A percentile compares a stretch with the other conserved stretches of the same genome.
Conservation (phyloP, 2,329 filamentous ascomycete species). For the Elsinoe arachidis region DNA sequence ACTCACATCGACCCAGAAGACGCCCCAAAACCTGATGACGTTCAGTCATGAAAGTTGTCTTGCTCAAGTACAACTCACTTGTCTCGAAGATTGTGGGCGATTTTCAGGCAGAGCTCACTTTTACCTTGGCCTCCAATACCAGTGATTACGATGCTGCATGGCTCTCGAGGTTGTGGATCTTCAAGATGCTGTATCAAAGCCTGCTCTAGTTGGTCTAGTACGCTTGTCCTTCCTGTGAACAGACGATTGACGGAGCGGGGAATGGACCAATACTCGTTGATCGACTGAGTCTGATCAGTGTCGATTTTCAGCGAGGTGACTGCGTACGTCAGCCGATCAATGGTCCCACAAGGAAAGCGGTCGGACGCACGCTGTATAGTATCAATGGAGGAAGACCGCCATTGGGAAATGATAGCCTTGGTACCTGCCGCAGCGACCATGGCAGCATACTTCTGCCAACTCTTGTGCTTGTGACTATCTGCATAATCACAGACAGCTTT, state of each 20-base stretch:
- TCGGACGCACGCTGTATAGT: too few relatives aligned
- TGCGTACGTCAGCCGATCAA: too few relatives aligned
- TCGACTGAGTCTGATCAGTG: not conserved
- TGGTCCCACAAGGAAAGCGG: too few relatives aligned
- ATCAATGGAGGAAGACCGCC: not conserved
- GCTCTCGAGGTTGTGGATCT: not conserved
- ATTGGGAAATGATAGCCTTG: not conserved
- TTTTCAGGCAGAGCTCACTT: slow-evolving; percentile 21
- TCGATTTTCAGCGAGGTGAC: too few relatives aligned
- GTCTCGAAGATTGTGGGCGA: not conserved
- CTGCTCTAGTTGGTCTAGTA: not conserved
- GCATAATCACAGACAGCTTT: slow-evolving; percentile 19
- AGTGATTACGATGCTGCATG: slow-evolving; percentile 21
- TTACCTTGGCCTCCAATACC: slow-evolving; percentile 27
- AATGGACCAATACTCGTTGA: not conserved
- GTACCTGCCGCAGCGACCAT: slow-evolving; percentile 16
- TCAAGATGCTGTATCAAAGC: not conserved
- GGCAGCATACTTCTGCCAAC: slow-evolving; percentile 17
- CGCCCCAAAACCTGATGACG: slow-evolving; percentile 26
- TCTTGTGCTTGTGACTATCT: slow-evolving; percentile 20
- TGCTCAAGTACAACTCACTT: slow-evolving; percentile 17
- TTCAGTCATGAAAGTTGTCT: slow-evolving; percentile 22
- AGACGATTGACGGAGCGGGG: not conserved
- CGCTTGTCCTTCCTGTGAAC: not conserved
- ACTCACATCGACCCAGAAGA: slow-evolving; percentile 28